Conservation (phyloP, 495 filamentous ascomycete species). For the Cairneyella variabilis region DNA sequence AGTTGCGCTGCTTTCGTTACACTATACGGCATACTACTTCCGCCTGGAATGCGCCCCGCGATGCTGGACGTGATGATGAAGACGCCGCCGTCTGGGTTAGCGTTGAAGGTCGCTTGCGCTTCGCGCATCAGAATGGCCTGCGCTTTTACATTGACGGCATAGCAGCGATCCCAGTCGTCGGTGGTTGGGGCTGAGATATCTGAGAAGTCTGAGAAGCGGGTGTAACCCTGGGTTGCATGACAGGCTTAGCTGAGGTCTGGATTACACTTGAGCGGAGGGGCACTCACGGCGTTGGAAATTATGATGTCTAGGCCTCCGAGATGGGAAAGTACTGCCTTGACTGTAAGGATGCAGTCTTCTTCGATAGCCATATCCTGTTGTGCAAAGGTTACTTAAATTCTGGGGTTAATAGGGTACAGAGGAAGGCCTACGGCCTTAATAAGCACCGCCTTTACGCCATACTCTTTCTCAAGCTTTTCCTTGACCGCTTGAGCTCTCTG, state of each 20-base stretch:
- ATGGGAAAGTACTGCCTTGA: slow-evolving; percentile 51
- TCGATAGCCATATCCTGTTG: slow-evolving; percentile 55
- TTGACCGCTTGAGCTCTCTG: slow-evolving; percentile 52
- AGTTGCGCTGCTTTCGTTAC: slow-evolving; percentile 61
- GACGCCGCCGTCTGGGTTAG: slow-evolving; percentile 64
- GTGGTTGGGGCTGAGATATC: slow-evolving; percentile 60
- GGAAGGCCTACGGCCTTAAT: slow-evolving; percentile 54
- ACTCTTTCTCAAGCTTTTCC: slow-evolving; percentile 43
- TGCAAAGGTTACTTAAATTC: background rate
- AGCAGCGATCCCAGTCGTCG: slow-evolving; percentile 74
- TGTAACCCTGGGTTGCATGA: slow-evolving; percentile 53
- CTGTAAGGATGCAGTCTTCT: slow-evolving; percentile 48
- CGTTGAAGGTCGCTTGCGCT: slow-evolving; percentile 61
- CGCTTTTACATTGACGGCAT: slow-evolving; percentile 65
- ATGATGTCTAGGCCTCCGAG: slow-evolving; percentile 68
- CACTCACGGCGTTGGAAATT: slow-evolving; percentile 65
- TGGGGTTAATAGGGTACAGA: background rate
- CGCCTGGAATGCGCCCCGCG: slow-evolving; percentile 38
- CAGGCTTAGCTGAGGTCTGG: too few species aligned
- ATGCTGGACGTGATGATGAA: slow-evolving; percentile 66
- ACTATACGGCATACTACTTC: slow-evolving; percentile 62
- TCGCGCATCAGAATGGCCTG: slow-evolving; percentile 58
- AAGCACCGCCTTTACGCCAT: slow-evolving; percentile 50
- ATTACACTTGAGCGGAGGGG: too few species aligned
- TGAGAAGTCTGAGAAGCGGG: slow-evolving; percentile 57